Conservation (phyloP, 257 asterid species). For the Primulina tabacum region DNA sequence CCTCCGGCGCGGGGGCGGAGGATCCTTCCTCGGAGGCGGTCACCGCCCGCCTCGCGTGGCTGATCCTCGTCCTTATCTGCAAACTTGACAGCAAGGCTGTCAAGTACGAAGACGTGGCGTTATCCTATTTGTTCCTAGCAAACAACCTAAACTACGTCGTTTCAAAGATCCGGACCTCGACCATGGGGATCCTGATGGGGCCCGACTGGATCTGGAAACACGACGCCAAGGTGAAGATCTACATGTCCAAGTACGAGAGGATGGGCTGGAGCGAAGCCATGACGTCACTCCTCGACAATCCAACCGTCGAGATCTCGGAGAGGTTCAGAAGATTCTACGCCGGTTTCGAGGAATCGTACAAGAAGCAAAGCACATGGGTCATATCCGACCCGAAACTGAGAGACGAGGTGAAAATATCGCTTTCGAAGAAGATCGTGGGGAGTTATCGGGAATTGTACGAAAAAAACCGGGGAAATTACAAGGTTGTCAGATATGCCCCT, state of each 20-base stretch:
- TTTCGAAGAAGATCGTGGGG: conserved; percentile 41
- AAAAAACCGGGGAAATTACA: conserved; percentile 26
- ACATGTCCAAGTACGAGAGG: conserved; percentile 42
- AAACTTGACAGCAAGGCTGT: conserved; percentile 80
- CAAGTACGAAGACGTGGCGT: conserved; percentile 58
- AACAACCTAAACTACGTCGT: conserved; percentile 79
- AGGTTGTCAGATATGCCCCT: conserved; percentile 73
- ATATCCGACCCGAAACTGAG: conserved; percentile 65
- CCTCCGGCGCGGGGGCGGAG: conserved; percentile 27
- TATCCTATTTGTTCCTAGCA: conserved; percentile 66
- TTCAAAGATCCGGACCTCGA: conserved; percentile 57
- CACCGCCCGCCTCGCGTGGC: conserved; percentile 54
- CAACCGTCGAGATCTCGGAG: conserved; percentile 44
- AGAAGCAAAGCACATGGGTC: conserved; percentile 57
- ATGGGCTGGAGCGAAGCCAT: conserved; percentile 56
- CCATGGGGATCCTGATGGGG: conserved; percentile 57
- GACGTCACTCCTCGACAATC: conserved; percentile 45
- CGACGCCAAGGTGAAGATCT: conserved; percentile 51
- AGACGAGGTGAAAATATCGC: conserved; percentile 42
- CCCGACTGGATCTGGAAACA: conserved; percentile 58
- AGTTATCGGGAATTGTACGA: conserved; percentile 42
- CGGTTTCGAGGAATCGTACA: conserved; percentile 49
- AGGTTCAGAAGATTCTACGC: conserved; percentile 39
- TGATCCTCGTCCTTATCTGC: conserved; percentile 68
- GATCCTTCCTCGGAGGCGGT: conserved; percentile 31